A percentile compares a stretch with the other conserved stretches of the same genome.
Evolutionary conservation across 2,329 filamentous ascomycete genomes (phyloP).

Genomic region (Aspergillus clavatus): DNA sequence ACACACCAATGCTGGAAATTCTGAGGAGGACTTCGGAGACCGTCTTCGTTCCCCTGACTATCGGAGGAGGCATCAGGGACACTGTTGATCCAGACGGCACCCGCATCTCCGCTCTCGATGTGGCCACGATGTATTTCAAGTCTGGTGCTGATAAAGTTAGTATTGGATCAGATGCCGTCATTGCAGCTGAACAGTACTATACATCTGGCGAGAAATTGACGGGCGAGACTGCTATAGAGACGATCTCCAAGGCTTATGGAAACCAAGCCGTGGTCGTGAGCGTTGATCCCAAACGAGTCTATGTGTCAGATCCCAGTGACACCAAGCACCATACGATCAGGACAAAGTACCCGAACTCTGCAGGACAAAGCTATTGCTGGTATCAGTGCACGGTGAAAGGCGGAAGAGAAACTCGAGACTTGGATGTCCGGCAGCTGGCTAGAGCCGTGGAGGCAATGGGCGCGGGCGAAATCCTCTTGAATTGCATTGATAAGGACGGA

Average conservation of each 20-base stretch:
- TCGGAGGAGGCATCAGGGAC: constrained; percentile 92
- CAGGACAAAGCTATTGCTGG: constrained; percentile 82
- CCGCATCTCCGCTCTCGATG: constrained; percentile 80
- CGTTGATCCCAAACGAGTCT: constrained; percentile 88
- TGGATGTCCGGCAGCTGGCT: constrained; percentile 85
- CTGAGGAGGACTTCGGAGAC: constrained; percentile 79
- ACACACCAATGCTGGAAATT: constrained; percentile 94
- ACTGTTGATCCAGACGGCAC: constrained; percentile 84
- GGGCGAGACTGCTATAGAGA: constrained; percentile 88
- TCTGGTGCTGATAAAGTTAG: constrained; percentile 96
- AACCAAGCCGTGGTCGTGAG: constrained; percentile 96
- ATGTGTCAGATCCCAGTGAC: constrained; percentile 64
- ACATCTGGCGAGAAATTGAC: constrained; percentile 61
- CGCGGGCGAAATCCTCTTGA: constrained; percentile 86
- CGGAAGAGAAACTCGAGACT: constrained; percentile 85
- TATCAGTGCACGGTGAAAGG: constrained; percentile 97
- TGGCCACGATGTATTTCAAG: constrained; percentile 96
- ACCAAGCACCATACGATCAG: constrained; percentile 71
- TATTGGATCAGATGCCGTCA: constrained; percentile 90
- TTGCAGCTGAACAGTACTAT: constrained; percentile 88
- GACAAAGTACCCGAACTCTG: constrained; percentile 65
- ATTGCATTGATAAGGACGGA: constrained; percentile 96
- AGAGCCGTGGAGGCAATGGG: constrained; percentile 94
- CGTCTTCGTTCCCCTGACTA: constrained; percentile 92
- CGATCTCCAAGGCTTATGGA: constrained; percentile 88